Evolutionary conservation across 306 rosid genomes (phyloP), one percentile per base, ranked within the genome.

Genomic region (Vicia sativa): DNA sequence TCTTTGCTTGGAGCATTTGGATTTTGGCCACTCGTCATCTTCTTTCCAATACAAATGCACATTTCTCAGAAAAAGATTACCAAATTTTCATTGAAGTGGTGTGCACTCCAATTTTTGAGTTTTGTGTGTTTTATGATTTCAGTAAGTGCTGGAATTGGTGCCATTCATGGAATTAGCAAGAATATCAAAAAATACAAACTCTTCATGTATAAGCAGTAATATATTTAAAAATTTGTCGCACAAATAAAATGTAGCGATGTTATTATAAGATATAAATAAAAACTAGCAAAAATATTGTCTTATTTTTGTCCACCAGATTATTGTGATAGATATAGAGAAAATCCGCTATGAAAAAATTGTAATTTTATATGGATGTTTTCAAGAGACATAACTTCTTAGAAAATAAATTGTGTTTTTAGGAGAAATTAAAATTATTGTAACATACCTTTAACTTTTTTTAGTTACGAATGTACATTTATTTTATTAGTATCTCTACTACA

Each of bases 31-130:
- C 79, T 85, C 31, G 80, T 77, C 2, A 82, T 87, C 1, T 87
- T 81, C 46, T 78, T 89, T 53, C 93, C 89, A 0, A 12, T 89
- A 57, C 81, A 87, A 82, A 87, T 87, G 89, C 84, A 83, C 68
- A 78, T 85, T 28, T 64, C 71, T 50, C 91, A 77, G 45, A 82
- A 49, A 29, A 60, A 77, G 54, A 78, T 85, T 5, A 62, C 2
- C 12, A 79, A 28, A 18, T 2, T 25, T 18, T 81, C 89, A 14
- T 1, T 49, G 2, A 69, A 42, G 63, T 85, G 91, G 91, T 39
- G 67, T 3, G 59, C 34, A 52, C 81, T 87, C 9, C 88, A 90
- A 18, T 4, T 85, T 7, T 39, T 87, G 53, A 85, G 81, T 54
- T 16, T 80, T 0, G 15, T 26, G 2, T 83, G 86, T 79, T 75